phyloP scores from a whole-genome alignment of 2,329 filamentous ascomycete species.

The Chrysoporthe puriensis region DNA sequence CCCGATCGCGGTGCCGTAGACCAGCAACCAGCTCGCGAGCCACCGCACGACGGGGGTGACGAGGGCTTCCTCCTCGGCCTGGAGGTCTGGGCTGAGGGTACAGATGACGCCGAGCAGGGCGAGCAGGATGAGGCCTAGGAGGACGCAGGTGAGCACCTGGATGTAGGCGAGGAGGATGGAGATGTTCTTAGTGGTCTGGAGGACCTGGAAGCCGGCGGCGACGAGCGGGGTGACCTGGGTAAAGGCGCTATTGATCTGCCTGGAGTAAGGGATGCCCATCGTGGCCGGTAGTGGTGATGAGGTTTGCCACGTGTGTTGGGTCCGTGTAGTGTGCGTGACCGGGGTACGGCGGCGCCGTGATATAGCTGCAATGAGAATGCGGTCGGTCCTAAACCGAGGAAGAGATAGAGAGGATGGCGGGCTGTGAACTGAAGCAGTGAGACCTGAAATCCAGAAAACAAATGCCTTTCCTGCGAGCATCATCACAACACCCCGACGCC shows the following conservation, averaged over 20 bases:
- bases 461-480: not conserved
- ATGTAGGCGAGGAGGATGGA: slow-evolving; percentile 28
- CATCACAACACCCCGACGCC: not conserved
- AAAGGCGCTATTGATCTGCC: slow-evolving; percentile 25
- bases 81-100: slow-evolving; percentile 20
- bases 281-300: not conserved
- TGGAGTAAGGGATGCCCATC: slow-evolving; percentile 29
- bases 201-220: slow-evolving; percentile 27
- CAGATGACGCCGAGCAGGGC: slow-evolving; percentile 25
- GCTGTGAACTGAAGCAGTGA: too few relatives aligned
- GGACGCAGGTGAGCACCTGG: slow-evolving; percentile 25
- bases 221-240: slow-evolving; percentile 27
- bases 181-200: slow-evolving; percentile 28
- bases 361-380: too few relatives aligned
- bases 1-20: slow-evolving; percentile 18
- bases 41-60: slow-evolving; percentile 26
- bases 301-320: not conserved
- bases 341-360: too few relatives aligned
- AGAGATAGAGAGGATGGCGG: too few relatives aligned
- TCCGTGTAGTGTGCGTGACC: too few relatives aligned
- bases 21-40: slow-evolving; percentile 26
- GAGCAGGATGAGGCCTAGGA: slow-evolving; percentile 23
- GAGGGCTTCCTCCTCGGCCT: slow-evolving; percentile 19
- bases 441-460: not conserved
- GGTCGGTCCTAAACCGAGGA: too few relatives aligned